phyloP scores from a whole-genome alignment of 2,329 filamentous ascomycete species.

The Penicillium sp. region DNA sequence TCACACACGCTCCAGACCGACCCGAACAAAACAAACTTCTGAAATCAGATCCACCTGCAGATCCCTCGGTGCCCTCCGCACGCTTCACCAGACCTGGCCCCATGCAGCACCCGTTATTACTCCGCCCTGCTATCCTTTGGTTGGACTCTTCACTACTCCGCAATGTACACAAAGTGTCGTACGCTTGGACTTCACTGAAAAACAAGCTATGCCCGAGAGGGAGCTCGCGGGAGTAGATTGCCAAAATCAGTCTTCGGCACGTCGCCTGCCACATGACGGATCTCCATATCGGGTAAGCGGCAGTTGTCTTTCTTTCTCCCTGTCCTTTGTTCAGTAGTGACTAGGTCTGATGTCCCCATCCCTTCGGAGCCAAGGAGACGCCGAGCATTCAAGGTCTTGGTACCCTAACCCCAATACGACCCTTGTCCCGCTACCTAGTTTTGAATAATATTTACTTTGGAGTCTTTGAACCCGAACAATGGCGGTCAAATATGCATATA shows the following conservation, averaged over 20 bases:
- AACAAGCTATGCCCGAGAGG: not conserved
- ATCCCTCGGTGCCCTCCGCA: not conserved
- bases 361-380: constrained; percentile 6
- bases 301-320: not conserved
- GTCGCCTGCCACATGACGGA: constrained; percentile 14
- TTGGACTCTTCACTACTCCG: not conserved
- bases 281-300: constrained; percentile 12
- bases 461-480: not conserved
- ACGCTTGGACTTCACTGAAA: not conserved
- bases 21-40: not conserved
- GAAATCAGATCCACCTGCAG: not conserved
- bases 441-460: too few relatives aligned
- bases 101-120: not conserved
- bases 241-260: not conserved
- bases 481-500: constrained; percentile 14
- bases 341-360: not conserved
- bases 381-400: not conserved
- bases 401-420: not conserved
- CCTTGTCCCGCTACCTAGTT: not conserved
- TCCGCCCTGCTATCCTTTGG: not conserved
- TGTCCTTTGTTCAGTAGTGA: not conserved
- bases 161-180: not conserved
- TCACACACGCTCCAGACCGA: not conserved
- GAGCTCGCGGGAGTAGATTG: constrained; percentile 6
- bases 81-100: not conserved